phyloP scores from a whole-genome alignment of 192 early-diverging fungal genomes.

The Coemansia sp. region DNA sequence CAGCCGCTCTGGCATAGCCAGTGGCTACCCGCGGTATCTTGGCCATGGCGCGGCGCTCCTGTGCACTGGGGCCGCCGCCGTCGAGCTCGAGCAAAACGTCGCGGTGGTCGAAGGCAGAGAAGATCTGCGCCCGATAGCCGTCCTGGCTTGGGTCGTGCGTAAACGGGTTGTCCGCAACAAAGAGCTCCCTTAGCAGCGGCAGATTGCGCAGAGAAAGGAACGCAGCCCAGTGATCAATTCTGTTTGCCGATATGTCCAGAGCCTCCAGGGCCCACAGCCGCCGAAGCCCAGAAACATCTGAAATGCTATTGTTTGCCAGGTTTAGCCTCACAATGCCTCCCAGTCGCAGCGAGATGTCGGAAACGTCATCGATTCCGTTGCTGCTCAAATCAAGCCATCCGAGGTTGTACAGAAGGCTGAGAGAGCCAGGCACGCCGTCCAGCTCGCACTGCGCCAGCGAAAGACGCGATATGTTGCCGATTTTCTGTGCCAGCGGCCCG shows the following conservation, averaged over 20 bases:
- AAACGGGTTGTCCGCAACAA: conserved; percentile 43
- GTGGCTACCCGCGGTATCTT: conserved; percentile 46
- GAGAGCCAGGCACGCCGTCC: conserved; percentile 26
- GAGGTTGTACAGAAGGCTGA: conserved; percentile 28
- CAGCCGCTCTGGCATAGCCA: conserved; percentile 14
- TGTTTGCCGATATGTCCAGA: conserved; percentile 37
- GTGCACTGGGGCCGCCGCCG: conserved; percentile 23
- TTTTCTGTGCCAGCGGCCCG: conserved; percentile 13
- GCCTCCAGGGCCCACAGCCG: conserved; percentile 45
- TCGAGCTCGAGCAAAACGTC: conserved; percentile 39
- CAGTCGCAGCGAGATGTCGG: conserved; percentile 33
- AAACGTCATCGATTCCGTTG: conserved; percentile 30
- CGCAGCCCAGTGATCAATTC: conserved; percentile 21
- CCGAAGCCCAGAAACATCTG: conserved; percentile 24
- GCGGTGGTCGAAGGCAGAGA: conserved; percentile 49
- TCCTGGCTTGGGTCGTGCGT: conserved; percentile 3
- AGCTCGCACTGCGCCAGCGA: conserved; percentile 47
- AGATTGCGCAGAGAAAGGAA: conserved; percentile 37
- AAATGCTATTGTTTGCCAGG: conserved; percentile 29
- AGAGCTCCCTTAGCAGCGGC: conserved; percentile 33
- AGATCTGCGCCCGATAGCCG: conserved; percentile 30
- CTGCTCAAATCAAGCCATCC: conserved; percentile 37
- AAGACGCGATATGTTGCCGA: conserved; percentile 27
- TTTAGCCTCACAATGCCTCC: conserved; percentile 32
- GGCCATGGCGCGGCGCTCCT: conserved; percentile 45